Evolutionary conservation across 331 rosid genomes (phyloP).

Genomic region (Erythrophleum ivorense): DNA sequence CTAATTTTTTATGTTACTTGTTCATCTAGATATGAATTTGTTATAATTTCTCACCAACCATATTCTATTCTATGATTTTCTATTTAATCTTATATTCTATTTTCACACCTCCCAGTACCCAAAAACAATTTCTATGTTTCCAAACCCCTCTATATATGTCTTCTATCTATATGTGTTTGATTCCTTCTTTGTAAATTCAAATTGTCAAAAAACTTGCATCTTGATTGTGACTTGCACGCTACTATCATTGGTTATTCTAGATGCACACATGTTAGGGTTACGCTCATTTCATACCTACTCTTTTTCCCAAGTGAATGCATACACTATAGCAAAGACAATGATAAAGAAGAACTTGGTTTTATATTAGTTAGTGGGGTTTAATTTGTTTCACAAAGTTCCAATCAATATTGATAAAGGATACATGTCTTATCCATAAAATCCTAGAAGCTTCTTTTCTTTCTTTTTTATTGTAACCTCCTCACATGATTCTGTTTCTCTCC

Average conservation of each 20-base stretch:
- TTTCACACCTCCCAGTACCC: background rate
- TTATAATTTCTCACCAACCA: no score
- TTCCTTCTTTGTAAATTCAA: conserved; percentile 34
- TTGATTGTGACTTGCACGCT: conserved; percentile 34
- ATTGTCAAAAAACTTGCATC: background rate
- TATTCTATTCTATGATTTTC: no score
- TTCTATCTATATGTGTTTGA: background rate
- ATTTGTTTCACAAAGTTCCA: background rate
- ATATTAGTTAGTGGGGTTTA: no score
- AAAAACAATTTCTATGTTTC: conserved; percentile 64
- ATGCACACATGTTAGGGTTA: conserved; percentile 64
- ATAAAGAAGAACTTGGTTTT: background rate
- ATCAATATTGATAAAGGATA: no score
- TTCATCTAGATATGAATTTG: no score
- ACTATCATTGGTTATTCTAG: conserved; percentile 52
- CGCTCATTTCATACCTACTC: background rate
- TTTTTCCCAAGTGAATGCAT: conserved; percentile 40
- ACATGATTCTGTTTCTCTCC: no score
- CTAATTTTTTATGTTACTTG: no score
- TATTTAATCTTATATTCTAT: no score
- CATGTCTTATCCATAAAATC: no score
- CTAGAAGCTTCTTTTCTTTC: no score
- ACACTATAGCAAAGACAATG: background rate
- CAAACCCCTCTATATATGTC: background rate
- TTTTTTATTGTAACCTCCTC: no score